These are phyloP conservation scores for Malus asiatica DNA, from an alignment of 306 rosid species.

Conservation along the genomic window DNA sequence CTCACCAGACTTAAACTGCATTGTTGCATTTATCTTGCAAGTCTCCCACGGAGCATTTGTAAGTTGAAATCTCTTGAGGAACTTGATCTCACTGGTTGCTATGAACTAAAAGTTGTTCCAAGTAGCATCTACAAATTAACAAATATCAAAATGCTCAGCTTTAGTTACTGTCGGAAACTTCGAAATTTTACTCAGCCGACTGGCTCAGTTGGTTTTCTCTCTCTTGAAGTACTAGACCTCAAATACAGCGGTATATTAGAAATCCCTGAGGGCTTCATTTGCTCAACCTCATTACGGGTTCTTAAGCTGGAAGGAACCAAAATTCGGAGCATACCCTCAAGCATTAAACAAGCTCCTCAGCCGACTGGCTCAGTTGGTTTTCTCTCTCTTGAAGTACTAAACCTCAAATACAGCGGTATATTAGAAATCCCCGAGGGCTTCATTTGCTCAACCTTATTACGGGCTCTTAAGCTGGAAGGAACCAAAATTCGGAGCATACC, in stretches of 20 bases:
- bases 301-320: too few relatives aligned
- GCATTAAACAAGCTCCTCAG: neutral
- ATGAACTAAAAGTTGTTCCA: neutral
- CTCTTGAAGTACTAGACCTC: too few relatives aligned
- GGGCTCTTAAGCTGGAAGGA: neutral
- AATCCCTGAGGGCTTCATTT: too few relatives aligned
- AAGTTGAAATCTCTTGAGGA: too few relatives aligned
- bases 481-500: neutral
- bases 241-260: too few relatives aligned
- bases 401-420: neutral
- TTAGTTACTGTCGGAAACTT: neutral
- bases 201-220: too few relatives aligned
- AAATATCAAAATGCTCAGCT: neutral
- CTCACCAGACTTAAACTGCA: too few relatives aligned
- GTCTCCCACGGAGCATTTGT: too few relatives aligned
- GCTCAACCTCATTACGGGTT: too few relatives aligned
- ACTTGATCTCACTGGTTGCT: too few relatives aligned
- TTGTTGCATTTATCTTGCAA: too few relatives aligned
- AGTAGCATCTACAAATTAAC: neutral
- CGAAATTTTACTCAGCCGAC: neutral
- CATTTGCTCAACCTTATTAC: neutral
- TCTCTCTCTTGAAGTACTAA: neutral
- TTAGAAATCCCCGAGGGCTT: neutral
- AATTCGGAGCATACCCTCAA: too few relatives aligned
- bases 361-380: neutral